Conservation (phyloP, 2,329 filamentous ascomycete species). For the Epichloe gansuensis region DNA sequence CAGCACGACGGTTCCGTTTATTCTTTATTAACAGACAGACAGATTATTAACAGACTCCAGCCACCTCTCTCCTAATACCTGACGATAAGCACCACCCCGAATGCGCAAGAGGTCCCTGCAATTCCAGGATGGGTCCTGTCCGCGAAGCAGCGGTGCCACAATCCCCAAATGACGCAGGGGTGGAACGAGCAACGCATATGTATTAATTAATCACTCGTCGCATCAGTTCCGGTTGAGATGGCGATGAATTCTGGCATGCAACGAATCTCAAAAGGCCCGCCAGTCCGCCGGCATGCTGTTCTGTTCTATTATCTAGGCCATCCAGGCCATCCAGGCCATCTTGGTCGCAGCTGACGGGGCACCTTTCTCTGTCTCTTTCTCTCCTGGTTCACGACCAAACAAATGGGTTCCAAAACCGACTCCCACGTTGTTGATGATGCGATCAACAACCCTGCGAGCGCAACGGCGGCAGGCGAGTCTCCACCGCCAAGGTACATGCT, state of each 20-base stretch:
- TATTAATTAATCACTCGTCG: background rate
- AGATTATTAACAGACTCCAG: background rate
- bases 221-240: background rate
- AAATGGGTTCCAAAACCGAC: too few relatives aligned
- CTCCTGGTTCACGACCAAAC: too few relatives aligned
- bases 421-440: too few relatives aligned
- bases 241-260: background rate
- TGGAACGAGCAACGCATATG: background rate
- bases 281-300: too few relatives aligned
- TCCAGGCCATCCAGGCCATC: too few relatives aligned
- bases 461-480: background rate
- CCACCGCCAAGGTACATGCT: background rate
- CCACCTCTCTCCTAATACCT: background rate
- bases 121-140: background rate
- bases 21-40: background rate
- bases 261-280: too few relatives aligned
- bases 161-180: constrained; percentile 4
- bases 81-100: background rate
- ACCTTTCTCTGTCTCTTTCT: too few relatives aligned
- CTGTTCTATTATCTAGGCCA: too few relatives aligned
- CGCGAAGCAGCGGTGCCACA: constrained; percentile 1
- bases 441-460: background rate
- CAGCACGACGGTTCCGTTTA: background rate
- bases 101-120: constrained; percentile 1
- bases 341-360: too few relatives aligned